Percentiles rank a stretch among this genome's conserved stretches.
Conservation (phyloP, 176 grass and related monocot species). For the Zizania latifolia region DNA sequence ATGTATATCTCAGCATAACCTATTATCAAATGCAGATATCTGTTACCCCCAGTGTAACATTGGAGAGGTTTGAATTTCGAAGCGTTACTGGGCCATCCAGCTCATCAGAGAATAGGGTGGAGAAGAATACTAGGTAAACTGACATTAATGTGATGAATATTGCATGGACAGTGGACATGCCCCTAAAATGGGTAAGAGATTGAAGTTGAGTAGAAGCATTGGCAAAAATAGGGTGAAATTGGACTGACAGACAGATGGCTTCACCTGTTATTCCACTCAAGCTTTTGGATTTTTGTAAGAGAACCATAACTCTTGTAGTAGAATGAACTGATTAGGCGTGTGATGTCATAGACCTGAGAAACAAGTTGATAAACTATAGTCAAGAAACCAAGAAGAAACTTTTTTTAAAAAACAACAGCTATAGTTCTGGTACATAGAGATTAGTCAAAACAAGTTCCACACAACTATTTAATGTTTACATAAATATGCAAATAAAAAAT, state of each 20-base stretch:
- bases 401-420: not conserved
- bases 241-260: not conserved
- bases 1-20: slow-evolving; percentile 17
- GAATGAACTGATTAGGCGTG: slow-evolving; percentile 68
- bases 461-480: not conserved
- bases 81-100: slow-evolving; percentile 68
- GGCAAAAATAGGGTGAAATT: slow-evolving; percentile 8
- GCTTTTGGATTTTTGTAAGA: slow-evolving; percentile 82
- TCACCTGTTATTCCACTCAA: slow-evolving; percentile 98
- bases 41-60: slow-evolving; percentile 84
- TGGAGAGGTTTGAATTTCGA: slow-evolving; percentile 71
- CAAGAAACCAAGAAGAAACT: not conserved
- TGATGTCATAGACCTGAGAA: slow-evolving; percentile 68
- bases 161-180: slow-evolving; percentile 92
- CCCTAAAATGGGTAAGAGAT: slow-evolving; percentile 46
- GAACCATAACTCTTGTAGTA: slow-evolving; percentile 89
- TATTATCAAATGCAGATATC: not conserved
- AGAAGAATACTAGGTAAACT: slow-evolving; percentile 91
- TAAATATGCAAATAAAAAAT: slow-evolving; percentile 17
- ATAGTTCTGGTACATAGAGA: slow-evolving; percentile 1
- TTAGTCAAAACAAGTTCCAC: slow-evolving; percentile 18
- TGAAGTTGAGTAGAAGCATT: not conserved
- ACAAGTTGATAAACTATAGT: not conserved
- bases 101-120: slow-evolving; percentile 77
- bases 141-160: slow-evolving; percentile 89